These are phyloP conservation scores for Drechslera avenae DNA, from an alignment of 2,329 filamentous ascomycete species.

Conservation along the genomic window DNA sequence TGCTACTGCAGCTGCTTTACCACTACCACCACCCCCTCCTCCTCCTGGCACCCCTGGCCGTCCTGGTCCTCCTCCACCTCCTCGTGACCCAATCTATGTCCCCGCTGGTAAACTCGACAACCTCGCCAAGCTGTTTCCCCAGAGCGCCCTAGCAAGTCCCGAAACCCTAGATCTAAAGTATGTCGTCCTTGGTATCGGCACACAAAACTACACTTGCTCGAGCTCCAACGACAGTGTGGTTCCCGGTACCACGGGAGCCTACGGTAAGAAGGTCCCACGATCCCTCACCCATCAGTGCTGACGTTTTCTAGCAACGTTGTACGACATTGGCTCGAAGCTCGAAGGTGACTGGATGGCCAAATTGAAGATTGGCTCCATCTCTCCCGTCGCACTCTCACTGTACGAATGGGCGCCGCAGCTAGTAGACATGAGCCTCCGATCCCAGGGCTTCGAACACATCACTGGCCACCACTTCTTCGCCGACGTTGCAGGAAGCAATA, in stretches of 20 bases:
- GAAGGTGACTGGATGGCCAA: slow-evolving; percentile 35
- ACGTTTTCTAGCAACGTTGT: slow-evolving; percentile 37
- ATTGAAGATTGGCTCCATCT: slow-evolving; percentile 42
- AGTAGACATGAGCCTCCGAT: slow-evolving; percentile 35
- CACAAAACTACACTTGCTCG: slow-evolving; percentile 59
- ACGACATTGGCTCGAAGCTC: slow-evolving; percentile 43
- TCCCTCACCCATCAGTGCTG: no score
- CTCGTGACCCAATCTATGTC: slow-evolving; percentile 18
- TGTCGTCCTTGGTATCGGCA: slow-evolving; percentile 56
- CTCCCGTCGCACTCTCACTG: slow-evolving; percentile 42
- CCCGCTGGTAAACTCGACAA: slow-evolving; percentile 30
- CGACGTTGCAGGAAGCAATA: slow-evolving; percentile 33
- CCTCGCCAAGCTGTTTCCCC: slow-evolving; percentile 35
- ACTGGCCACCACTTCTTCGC: slow-evolving; percentile 73
- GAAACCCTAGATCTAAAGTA: slow-evolving; percentile 49
- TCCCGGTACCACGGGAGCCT: slow-evolving; percentile 42
- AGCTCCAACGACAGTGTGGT: slow-evolving; percentile 28
- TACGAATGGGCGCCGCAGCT: slow-evolving; percentile 19
- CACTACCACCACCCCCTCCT: slow-evolving; percentile 16
- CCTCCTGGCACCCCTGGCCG: slow-evolving; percentile 23
- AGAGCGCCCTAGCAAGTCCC: slow-evolving; percentile 37
- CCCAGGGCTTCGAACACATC: slow-evolving; percentile 45
- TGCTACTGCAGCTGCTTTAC: slow-evolving; percentile 22
- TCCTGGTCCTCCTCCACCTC: slow-evolving; percentile 22
- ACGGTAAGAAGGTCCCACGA: slow-evolving; percentile 27